Percentiles rank a stretch among this genome's conserved stretches.
These are phyloP conservation scores for Chondrus crispus DNA, from an alignment of 23 red algal species.

Conservation along the genomic window DNA sequence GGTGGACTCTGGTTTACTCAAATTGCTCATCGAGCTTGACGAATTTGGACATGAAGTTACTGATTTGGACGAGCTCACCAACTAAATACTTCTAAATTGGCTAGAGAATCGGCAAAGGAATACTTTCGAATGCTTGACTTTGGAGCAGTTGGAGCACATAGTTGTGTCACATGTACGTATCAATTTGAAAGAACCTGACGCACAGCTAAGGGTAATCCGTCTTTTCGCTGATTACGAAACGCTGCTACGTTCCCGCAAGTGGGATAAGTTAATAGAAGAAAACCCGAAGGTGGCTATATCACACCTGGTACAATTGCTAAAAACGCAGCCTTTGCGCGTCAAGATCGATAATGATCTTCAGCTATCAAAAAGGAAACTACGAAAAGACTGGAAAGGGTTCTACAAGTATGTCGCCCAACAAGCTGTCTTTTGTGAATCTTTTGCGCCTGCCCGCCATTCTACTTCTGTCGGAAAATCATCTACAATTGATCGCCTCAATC, in stretches of 20 bases:
- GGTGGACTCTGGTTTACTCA: neutral
- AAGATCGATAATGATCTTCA: constrained; percentile 7
- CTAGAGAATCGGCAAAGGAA: neutral
- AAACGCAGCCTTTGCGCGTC: neutral
- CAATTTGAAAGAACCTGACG: neutral
- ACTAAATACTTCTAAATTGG: neutral
- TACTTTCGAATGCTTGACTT: neutral
- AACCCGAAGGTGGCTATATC: neutral
- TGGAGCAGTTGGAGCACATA: neutral
- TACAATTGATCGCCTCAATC: neutral
- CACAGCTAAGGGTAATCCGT: neutral
- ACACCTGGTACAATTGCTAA: neutral
- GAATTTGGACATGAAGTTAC: neutral
- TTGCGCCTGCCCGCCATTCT: neutral
- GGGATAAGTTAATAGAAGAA: neutral
- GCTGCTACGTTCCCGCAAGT: neutral
- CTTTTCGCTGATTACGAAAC: neutral
- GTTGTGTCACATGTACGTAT: neutral
- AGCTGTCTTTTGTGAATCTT: neutral
- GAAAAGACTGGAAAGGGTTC: neutral
- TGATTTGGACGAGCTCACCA: neutral
- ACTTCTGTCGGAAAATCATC: neutral
- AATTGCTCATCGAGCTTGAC: neutral
- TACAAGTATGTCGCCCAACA: neutral
- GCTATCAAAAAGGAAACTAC: neutral